These are phyloP conservation scores for Aristolochia californica DNA, from an alignment of 164 flowering plant genomes.

Conservation along the genomic window DNA sequence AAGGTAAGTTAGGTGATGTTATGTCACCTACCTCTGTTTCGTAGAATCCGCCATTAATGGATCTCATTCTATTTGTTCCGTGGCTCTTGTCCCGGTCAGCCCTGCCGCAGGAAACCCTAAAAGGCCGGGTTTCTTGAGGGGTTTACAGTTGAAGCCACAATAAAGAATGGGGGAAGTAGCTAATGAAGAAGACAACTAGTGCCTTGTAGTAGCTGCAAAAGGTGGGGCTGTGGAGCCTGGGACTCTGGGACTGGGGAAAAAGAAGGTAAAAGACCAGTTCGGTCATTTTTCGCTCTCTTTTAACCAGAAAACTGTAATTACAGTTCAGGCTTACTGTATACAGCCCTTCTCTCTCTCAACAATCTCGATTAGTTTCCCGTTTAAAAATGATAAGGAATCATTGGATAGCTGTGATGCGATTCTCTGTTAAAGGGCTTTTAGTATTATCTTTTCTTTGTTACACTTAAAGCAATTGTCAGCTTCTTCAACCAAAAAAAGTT, in stretches of 20 bases:
- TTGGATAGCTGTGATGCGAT: not conserved
- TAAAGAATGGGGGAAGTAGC: not conserved
- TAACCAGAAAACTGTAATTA: not conserved
- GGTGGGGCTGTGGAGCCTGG: not conserved
- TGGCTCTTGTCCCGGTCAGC: conserved; percentile 1
- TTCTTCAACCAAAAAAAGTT: too few relatives aligned
- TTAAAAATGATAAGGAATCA: not conserved
- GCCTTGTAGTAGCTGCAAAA: not conserved
- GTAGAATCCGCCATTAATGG: conserved; percentile 13
- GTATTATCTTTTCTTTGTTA: too few relatives aligned
- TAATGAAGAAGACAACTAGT: not conserved
- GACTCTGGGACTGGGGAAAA: not conserved
- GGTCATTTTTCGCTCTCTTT: not conserved
- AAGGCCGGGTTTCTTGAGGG: not conserved
- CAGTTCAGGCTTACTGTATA: not conserved
- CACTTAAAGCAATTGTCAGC: too few relatives aligned
- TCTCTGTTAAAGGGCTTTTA: too few relatives aligned
- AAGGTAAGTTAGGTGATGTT: conserved; percentile 3
- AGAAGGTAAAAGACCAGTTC: not conserved
- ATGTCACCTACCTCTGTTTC: conserved; percentile 15
- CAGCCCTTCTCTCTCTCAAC: not conserved
- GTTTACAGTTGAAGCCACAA: not conserved
- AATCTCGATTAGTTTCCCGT: too few relatives aligned
- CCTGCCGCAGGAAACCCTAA: conserved; percentile 7
- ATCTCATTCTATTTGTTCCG: not conserved